These are phyloP conservation scores for Alternaria hordeiaustralica DNA, from an alignment of 2,329 filamentous ascomycete genomes.

Conservation along the genomic window DNA sequence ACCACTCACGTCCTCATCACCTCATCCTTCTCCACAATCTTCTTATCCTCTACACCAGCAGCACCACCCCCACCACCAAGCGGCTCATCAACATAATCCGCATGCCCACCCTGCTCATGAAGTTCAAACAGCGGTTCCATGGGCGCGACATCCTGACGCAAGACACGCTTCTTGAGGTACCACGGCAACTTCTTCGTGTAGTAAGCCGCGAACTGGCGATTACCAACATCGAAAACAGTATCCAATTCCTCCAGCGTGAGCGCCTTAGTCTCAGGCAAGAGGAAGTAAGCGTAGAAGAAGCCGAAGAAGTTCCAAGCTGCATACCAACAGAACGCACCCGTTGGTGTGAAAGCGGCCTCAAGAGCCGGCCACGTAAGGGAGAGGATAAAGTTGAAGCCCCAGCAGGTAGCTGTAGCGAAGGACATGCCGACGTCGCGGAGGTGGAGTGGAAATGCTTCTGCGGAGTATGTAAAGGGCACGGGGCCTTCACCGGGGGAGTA, in stretches of 20 bases:
- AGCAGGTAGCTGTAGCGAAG: constrained; percentile 60
- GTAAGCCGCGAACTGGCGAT: constrained; percentile 28
- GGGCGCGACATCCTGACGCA: constrained; percentile 37
- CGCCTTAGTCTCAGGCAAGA: constrained; percentile 41
- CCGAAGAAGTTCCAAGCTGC: constrained; percentile 62
- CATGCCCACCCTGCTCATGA: constrained; percentile 14
- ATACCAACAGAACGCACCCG: constrained; percentile 64
- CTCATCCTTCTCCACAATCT: constrained; percentile 13
- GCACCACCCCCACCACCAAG: not conserved
- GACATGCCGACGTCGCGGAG: constrained; percentile 52
- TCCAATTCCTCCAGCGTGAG: constrained; percentile 41
- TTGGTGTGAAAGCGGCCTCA: constrained; percentile 54
- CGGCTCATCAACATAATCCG: not conserved
- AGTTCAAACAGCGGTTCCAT: constrained; percentile 35
- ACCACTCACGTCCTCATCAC: not conserved
- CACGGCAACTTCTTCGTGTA: constrained; percentile 44
- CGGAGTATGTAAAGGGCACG: constrained; percentile 48
- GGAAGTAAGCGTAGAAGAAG: constrained; percentile 50
- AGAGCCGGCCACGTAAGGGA: constrained; percentile 62
- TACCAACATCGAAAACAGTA: constrained; percentile 40
- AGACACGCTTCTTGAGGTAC: constrained; percentile 45
- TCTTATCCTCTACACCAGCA: not conserved
- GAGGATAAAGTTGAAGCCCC: constrained; percentile 64
- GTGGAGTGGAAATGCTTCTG: constrained; percentile 55
- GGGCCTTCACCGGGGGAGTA: constrained; percentile 41